These are phyloP conservation scores for Pseudogymnoascus destructans DNA, from an alignment of 2,329 filamentous ascomycete species.

Conservation along the genomic window DNA sequence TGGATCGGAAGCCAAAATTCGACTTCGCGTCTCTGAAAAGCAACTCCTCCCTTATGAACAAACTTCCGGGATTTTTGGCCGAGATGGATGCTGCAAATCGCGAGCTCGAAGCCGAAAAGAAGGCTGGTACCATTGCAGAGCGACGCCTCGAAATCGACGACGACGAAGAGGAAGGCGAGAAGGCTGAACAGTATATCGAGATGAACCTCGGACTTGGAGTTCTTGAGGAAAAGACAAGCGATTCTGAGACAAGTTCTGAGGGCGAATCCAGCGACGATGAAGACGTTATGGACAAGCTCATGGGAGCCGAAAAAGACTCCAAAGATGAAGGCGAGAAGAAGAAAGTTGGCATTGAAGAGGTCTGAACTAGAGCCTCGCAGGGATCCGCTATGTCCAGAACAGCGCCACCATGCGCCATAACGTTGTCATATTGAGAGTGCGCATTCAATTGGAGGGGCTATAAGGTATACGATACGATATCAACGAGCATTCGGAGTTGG, in stretches of 20 bases:
- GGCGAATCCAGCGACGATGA: conserved; percentile 6
- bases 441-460: not conserved
- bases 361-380: not conserved
- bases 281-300: conserved; percentile 10
- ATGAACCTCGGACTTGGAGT: conserved; percentile 18
- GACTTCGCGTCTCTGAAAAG: conserved; percentile 9
- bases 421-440: not conserved
- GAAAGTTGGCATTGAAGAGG: not conserved
- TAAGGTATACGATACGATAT: not conserved
- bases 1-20: conserved; percentile 15
- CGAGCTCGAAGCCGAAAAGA: conserved; percentile 13
- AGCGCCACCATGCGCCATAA: not conserved
- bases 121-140: conserved; percentile 11
- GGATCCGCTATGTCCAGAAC: not conserved
- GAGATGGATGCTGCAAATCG: conserved; percentile 18
- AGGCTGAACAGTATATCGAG: conserved; percentile 11
- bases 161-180: conserved; percentile 1
- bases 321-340: conserved; percentile 3
- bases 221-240: conserved; percentile 15
- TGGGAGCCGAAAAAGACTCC: not conserved
- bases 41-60: conserved; percentile 1
- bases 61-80: conserved; percentile 15
- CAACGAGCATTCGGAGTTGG: not conserved
- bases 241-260: conserved; percentile 8
- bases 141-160: conserved; percentile 10